Percentiles rank a stretch among this genome's conserved stretches.
These are phyloP conservation scores for Hibiscus trionum DNA, from an alignment of 345 rosid genomes.

Conservation along the genomic window DNA sequence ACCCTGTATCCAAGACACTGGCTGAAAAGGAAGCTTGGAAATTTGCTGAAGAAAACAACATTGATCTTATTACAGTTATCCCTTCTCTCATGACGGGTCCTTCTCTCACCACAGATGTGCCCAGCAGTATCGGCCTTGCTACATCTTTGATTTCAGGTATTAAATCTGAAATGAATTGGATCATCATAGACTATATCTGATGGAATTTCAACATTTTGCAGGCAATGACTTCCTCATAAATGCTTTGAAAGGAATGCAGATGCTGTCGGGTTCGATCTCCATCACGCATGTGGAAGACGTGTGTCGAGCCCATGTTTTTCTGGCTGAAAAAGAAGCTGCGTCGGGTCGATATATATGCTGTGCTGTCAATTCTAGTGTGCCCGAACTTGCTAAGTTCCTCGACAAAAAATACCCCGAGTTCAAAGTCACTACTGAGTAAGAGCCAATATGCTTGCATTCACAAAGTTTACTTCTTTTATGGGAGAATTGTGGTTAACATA, in stretches of 20 bases:
- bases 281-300: slow-evolving; percentile 70
- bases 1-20: slow-evolving; percentile 57
- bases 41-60: slow-evolving; percentile 56
- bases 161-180: too few relatives aligned
- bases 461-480: neutral
- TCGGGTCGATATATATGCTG: slow-evolving; percentile 23
- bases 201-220: slow-evolving; percentile 23
- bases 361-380: slow-evolving; percentile 55
- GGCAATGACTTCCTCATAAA: slow-evolving; percentile 54
- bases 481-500: neutral
- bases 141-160: slow-evolving; percentile 6
- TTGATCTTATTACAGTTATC: slow-evolving; percentile 62
- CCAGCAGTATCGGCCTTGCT: slow-evolving; percentile 52
- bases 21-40: slow-evolving; percentile 76
- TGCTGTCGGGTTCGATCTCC: slow-evolving; percentile 79
- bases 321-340: slow-evolving; percentile 76
- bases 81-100: slow-evolving; percentile 66
- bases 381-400: slow-evolving; percentile 57
- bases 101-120: slow-evolving; percentile 44
- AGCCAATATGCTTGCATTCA: neutral
- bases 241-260: slow-evolving; percentile 74
- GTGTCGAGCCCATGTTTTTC: slow-evolving; percentile 70
- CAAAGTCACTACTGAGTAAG: slow-evolving; percentile 65
- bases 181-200: neutral
- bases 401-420: slow-evolving; percentile 54